Evolutionary conservation across 2,329 filamentous ascomycete genomes (phyloP).

Genomic region (Botryotinia globosa): DNA sequence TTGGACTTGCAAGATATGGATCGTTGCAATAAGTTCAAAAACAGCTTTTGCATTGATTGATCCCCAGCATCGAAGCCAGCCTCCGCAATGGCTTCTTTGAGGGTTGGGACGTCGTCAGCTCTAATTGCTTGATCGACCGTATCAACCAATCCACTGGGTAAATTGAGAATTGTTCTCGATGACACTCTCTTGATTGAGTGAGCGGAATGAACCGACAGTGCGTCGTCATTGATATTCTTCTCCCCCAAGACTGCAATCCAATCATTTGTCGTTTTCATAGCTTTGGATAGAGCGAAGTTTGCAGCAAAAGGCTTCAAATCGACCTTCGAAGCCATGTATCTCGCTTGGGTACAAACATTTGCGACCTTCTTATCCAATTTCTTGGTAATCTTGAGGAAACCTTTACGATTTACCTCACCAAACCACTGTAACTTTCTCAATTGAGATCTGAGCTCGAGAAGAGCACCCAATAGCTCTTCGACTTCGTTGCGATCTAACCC

Average conservation of each 20-base stretch:
- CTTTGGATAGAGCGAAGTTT: slow-evolving; percentile 56
- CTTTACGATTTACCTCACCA: slow-evolving; percentile 90
- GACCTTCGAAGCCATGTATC: slow-evolving; percentile 87
- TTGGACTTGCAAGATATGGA: slow-evolving; percentile 69
- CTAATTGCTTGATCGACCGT: slow-evolving; percentile 69
- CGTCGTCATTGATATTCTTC: slow-evolving; percentile 71
- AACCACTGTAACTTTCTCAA: slow-evolving; percentile 95
- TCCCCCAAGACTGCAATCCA: slow-evolving; percentile 85
- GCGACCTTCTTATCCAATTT: slow-evolving; percentile 95
- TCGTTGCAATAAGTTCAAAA: slow-evolving; percentile 77
- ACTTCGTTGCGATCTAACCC: slow-evolving; percentile 82
- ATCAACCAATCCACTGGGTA: slow-evolving; percentile 68
- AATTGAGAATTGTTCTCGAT: slow-evolving; percentile 69
- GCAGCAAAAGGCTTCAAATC: slow-evolving; percentile 85
- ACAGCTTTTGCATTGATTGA: slow-evolving; percentile 59
- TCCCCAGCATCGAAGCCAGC: slow-evolving; percentile 54
- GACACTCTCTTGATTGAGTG: slow-evolving; percentile 74
- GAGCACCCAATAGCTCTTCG: slow-evolving; percentile 84
- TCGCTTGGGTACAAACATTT: slow-evolving; percentile 71
- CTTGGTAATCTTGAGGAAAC: slow-evolving; percentile 98
- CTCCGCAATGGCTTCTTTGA: slow-evolving; percentile 58
- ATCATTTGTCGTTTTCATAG: slow-evolving; percentile 74
- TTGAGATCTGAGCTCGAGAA: slow-evolving; percentile 84
- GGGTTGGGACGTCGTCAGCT: slow-evolving; percentile 57
- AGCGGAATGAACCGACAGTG: slow-evolving; percentile 64